Conservation (phyloP, 1,139 yeast species). For the Eremothecium cymbalariae region DNA sequence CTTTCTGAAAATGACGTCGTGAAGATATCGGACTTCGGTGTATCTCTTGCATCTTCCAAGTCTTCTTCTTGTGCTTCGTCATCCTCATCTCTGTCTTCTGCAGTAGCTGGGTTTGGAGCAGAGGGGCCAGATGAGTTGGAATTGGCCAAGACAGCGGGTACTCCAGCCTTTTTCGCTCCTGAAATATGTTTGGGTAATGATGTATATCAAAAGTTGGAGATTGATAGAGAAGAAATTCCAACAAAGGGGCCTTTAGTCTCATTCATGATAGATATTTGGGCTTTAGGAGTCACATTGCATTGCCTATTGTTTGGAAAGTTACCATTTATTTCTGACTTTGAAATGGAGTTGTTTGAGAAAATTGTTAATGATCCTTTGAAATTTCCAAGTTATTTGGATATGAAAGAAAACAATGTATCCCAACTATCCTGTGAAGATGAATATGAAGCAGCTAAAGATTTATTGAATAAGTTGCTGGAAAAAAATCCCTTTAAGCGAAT, state of each 20-base stretch:
- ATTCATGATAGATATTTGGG: slow-evolving; percentile 86
- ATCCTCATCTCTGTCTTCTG: slow-evolving; percentile 3
- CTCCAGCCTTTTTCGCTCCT: slow-evolving; percentile 60
- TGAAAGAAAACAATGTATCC: slow-evolving; percentile 30
- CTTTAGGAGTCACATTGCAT: slow-evolving; percentile 85
- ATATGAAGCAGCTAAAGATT: slow-evolving; percentile 55
- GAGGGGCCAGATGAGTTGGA: slow-evolving; percentile 55
- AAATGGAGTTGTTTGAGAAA: slow-evolving; percentile 75
- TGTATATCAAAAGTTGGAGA: slow-evolving; percentile 18
- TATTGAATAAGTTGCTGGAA: slow-evolving; percentile 53
- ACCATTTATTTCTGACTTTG: slow-evolving; percentile 87
- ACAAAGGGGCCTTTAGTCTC: slow-evolving; percentile 34
- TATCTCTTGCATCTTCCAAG: slow-evolving; percentile 69
- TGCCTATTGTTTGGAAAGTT: slow-evolving; percentile 81
- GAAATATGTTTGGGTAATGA: slow-evolving; percentile 30
- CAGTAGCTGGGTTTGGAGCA: slow-evolving; percentile 5
- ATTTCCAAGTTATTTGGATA: slow-evolving; percentile 49
- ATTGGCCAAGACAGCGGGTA: slow-evolving; percentile 82
- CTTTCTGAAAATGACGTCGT: slow-evolving; percentile 66
- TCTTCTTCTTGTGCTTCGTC: slow-evolving; percentile 36
- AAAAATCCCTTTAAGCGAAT: slow-evolving; percentile 67
- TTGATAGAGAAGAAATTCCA: slow-evolving; percentile 26
- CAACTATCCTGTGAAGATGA: slow-evolving; percentile 38
- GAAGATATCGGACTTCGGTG: slow-evolving; percentile 95
- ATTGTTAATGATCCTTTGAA: slow-evolving; percentile 57